Conservation (phyloP, 345 rosid genomes). For the Geranium rotundifolium region DNA sequence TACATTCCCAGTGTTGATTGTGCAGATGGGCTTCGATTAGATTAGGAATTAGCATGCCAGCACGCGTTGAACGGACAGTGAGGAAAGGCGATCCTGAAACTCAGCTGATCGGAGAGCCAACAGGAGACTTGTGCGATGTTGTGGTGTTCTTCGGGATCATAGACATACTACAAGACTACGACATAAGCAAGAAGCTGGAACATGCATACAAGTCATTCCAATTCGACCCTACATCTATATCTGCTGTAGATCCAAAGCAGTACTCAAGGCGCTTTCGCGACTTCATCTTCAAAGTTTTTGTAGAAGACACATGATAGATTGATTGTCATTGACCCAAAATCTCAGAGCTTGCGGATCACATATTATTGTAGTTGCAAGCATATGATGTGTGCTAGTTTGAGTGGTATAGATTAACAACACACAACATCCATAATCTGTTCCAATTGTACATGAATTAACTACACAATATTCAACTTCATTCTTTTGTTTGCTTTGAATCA, state of each 20-base stretch:
- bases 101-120: constrained; percentile 73
- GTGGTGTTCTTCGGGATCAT: constrained; percentile 76
- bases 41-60: constrained; percentile 69
- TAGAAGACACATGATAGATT: constrained; percentile 50
- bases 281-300: constrained; percentile 70
- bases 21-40: constrained; percentile 58
- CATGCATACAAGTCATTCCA: constrained; percentile 95
- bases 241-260: constrained; percentile 95
- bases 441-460: constrained; percentile 24
- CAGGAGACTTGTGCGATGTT: constrained; percentile 65
- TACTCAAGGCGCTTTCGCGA: constrained; percentile 87
- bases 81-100: constrained; percentile 48
- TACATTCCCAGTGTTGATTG: not conserved
- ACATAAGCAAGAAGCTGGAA: constrained; percentile 96
- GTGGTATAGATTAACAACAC: constrained; percentile 12
- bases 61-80: constrained; percentile 63
- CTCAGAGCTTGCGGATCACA: no score
- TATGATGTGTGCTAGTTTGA: constrained; percentile 7
- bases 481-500: constrained; percentile 4
- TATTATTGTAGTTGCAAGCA: constrained; percentile 6
- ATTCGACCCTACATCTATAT: constrained; percentile 80
- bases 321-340: not conserved
- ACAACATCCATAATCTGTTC: constrained; percentile 11
- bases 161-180: constrained; percentile 94
- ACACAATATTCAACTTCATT: constrained; percentile 15